Base-by-base conservation (phyloP, 1,284 basidiomycete genomes). In the Heterobasidion irregulare region DNA sequence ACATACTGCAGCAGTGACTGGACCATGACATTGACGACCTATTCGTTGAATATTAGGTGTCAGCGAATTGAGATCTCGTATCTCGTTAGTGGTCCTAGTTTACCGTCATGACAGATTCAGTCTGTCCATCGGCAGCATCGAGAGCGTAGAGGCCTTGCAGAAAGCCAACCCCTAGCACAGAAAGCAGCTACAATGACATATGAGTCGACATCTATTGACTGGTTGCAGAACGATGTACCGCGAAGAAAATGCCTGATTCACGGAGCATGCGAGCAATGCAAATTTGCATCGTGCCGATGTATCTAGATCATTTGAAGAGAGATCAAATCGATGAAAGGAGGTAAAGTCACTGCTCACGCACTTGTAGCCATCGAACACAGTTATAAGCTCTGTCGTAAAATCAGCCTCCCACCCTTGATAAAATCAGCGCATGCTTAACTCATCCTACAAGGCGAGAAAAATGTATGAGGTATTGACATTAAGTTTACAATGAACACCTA, bases 221-320 rank as follows among this genome's bases (percentile, higher is more conserved):
- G 47, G 18, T 61, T 33, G 5, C 32, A 43, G 6, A 32, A 50
- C 15, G 12, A 35, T 58, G 65, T 59, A 93, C 89, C 68, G 83
- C 81, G 74, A 96, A 94, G 76, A 98, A 98, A 56, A 96, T 93
- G 3, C 89, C 85, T 8, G 91, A 94, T 69, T 98, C 94, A 66
- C 89, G 84, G 59, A 97, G 73, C 94, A 97, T 97, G 12, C 90
- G 79, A 12, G 86, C 82, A 16, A 93, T 81, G 61, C 91, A 92
- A 38, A 94, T 91, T 64, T 92, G 89, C 85, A 90, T 86, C 1
- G 86, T 91, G 2, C 90, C 90, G 51, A 92, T 78, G 61, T 88
- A 91, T 63, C 84, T 87, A 52, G 8, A 43, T 32, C 34, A 15
- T 49, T 10, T 8, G 18, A 12, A 38, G 47, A 18, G 38, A 26